Conservation (phyloP, 2,329 filamentous ascomycete genomes). For the Fusarium marasasianum region DNA sequence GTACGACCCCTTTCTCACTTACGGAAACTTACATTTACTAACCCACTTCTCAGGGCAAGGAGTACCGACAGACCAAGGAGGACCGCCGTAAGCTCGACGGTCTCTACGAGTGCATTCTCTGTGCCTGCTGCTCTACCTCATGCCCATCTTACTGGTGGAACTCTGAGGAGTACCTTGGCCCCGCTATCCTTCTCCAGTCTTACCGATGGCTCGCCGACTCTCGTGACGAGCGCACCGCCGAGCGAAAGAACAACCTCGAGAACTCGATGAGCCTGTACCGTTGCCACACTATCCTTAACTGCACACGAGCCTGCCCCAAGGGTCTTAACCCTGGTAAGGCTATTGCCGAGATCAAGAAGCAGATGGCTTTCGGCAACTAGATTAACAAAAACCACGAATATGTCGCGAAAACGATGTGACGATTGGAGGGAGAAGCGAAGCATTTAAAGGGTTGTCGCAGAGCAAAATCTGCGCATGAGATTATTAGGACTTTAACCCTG, state of each 20-base stretch:
- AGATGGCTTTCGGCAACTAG: conserved; percentile 71
- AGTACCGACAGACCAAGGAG: conserved; percentile 88
- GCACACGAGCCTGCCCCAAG: conserved; percentile 97
- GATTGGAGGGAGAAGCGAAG: conserved; percentile 25
- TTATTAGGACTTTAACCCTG: conserved; percentile 42
- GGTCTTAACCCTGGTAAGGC: conserved; percentile 94
- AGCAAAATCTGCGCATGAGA: conserved; percentile 34
- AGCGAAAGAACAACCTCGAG: conserved; percentile 91
- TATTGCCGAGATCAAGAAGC: conserved; percentile 99
- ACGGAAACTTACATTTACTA: conserved; percentile 1
- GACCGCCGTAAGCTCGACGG: conserved; percentile 98
- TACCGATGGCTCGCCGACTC: conserved; percentile 98
- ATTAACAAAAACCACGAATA: conserved; percentile 12
- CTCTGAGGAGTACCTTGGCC: conserved; percentile 96
- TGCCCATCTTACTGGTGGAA: conserved; percentile 99
- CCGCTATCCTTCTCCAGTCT: conserved; percentile 94
- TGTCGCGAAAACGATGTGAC: conserved; percentile 24
- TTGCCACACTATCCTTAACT: conserved; percentile 99
- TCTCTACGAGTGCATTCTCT: conserved; percentile 98
- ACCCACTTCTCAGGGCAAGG: conserved; percentile 73
- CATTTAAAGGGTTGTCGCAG: conserved; percentile 36
- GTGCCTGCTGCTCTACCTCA: conserved; percentile 98
- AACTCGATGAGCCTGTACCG: conserved; percentile 99
- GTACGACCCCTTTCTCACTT: conserved; percentile 56
- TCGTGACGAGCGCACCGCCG: conserved; percentile 86